Evolutionary conservation across 1,284 basidiomycete genomes (phyloP), one percentile per base, ranked within the genome.

Genomic region (Limonomyces culmigenus): DNA sequence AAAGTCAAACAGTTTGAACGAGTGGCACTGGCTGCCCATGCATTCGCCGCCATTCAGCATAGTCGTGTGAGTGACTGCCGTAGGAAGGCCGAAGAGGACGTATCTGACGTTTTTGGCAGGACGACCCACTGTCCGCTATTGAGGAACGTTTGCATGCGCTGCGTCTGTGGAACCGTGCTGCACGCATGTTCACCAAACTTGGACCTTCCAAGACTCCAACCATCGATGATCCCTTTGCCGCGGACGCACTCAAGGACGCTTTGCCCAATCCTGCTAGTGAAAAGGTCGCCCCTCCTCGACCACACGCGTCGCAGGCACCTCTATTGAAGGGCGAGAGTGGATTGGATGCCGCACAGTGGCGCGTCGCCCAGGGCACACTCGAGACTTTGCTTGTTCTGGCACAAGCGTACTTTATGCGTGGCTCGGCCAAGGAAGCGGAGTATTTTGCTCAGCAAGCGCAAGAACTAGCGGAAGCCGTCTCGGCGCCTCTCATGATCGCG

Each of bases 401-500:
- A 1, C 60, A 68, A 3, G 62, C 68, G 0, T 81, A 87, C 44
- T 62, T 72, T 13, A 51, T 60, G 0, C 69, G 84, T 4, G 89
- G 89, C 0, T 85, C 85, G 2, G 70, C 74, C 5, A 70, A 78
- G 18, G 85, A 89, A 46, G 74, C 81, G 3, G 76, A 86, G 42
- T 88, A 81, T 47, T 91, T 87, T 50, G 63, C 78, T 1, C 62
- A 73, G 29, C 77, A 87, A 47, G 81, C 78, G 0, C 59, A 67
- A 10, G 68, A 75, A 15, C 58, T 92, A 3, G 78, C 84, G 0
- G 59, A 65, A 29, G 62, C 74, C 2, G 50, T 87, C 11, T 74
- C 73, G 38, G 70, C 78, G 0, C 70, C 75, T 3, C 65, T 71
- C 0, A 59, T 83, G 46, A 51, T 67, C 2, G 69, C 74, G 15